Evolutionary conservation across 169 alveolate genomes (phyloP), one percentile per base, ranked within the genome.

Genomic region (Besnoitia besnoiti): DNA sequence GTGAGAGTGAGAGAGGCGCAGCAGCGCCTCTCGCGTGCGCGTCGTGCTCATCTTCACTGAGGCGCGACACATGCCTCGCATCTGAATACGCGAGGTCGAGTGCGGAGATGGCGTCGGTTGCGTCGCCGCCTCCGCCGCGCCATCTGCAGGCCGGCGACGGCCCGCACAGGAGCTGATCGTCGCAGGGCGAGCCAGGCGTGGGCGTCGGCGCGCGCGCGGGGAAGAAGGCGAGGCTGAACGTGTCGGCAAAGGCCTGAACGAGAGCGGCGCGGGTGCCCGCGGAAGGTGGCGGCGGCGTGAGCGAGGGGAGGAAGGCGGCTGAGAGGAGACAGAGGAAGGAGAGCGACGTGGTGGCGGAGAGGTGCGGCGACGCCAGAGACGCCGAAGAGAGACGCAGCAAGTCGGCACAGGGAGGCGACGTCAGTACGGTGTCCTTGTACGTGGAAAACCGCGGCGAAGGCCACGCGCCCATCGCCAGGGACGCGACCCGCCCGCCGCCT

Each of bases 271-370:
- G 82, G 3, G 82, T 19, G 24, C 47, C 39, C 3, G n/a, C 82
- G 3, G 82, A 73, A 8, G 82, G 82, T 19, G 82, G 82, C 3
- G 82, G 82, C 47, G 82, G 82, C 27, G 82, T 73, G 47, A 73
- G 82, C 5, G 82, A 16, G 24, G 82, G 87, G 8, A 37, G 14
- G 35, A 37, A 55, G 16, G 87, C 87, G 3, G 87, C 87, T 10
- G 87, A 21, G 33, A 77, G 59, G 39, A 77, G 55, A 12, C 42
- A 19, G 40, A 44, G 37, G 30, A 77, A 77, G 33, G 87, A 2
- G 33, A 77, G 59, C n/a, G 87, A 19, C 30, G 40, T 44, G 61
- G 33, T 21, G 7, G 44, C 50, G 10, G 87, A 21, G 61, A 42
- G 30, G 19, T 37, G 55, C 4, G 87, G 87, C 7, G 87, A 77